Percentiles rank a stretch among this genome's conserved stretches.
phyloP scores from a whole-genome alignment of 352 stramenopile species.

The Phytophthora cactorum region DNA sequence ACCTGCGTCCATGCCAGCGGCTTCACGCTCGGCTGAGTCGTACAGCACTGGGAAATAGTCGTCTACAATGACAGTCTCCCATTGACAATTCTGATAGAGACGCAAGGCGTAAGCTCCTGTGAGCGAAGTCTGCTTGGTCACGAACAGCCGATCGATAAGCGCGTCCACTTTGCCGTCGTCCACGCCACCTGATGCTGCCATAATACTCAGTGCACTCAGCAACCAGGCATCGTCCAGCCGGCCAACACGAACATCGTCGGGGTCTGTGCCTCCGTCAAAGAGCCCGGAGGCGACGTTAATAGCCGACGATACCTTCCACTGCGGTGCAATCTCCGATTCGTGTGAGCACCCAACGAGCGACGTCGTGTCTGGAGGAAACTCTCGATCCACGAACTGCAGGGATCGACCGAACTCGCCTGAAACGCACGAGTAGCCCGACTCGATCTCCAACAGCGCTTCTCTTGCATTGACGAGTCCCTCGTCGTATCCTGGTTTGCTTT shows the following conservation, averaged over 20 bases:
- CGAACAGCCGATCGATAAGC: constrained; percentile 90
- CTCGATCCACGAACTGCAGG: constrained; percentile 89
- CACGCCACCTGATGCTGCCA: constrained; percentile 88
- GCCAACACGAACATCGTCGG: constrained; percentile 88
- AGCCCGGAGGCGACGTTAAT: constrained; percentile 91
- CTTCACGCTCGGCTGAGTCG: constrained; percentile 37
- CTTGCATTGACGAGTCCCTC: constrained; percentile 84
- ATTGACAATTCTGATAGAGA: constrained; percentile 93
- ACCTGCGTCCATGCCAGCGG: constrained; percentile 15
- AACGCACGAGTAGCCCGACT: constrained; percentile 80
- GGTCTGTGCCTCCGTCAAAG: constrained; percentile 93
- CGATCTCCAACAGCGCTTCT: constrained; percentile 87
- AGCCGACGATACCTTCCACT: constrained; percentile 85
- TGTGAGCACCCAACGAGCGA: constrained; percentile 72
- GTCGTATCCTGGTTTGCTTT: constrained; percentile 47
- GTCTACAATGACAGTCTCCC: constrained; percentile 93
- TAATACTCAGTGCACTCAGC: constrained; percentile 90
- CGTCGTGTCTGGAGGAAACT: constrained; percentile 85
- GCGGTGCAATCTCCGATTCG: constrained; percentile 55
- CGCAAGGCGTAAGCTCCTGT: constrained; percentile 92
- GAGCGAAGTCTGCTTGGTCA: constrained; percentile 91
- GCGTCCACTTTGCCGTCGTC: constrained; percentile 90
- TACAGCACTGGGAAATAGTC: constrained; percentile 90
- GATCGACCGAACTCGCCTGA: constrained; percentile 78
- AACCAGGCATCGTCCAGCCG: constrained; percentile 91